Conservation (phyloP, 1,139 yeast species). For the Martiniozyma asiatica region DNA sequence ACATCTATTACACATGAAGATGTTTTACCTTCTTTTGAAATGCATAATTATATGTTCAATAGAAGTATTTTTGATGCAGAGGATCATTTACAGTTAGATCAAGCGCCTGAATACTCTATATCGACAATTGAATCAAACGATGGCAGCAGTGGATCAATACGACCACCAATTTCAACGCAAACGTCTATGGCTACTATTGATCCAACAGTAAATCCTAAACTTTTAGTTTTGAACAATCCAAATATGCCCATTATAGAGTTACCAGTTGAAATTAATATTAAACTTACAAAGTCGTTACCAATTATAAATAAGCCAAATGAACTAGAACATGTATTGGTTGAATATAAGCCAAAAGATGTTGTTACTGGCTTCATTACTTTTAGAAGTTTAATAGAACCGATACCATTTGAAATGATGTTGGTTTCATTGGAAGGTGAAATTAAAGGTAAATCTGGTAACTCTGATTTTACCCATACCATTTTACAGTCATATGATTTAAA, state of each 20-base stretch:
- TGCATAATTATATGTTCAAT: conserved; percentile 45
- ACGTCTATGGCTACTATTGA: no score
- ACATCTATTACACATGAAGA: no score
- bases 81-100: conserved; percentile 4
- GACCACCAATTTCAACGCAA: no score
- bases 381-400: conserved; percentile 29
- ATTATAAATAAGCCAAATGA: conserved; percentile 19
- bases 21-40: conserved; percentile 51
- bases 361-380: conserved; percentile 41
- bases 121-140: no score
- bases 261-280: conserved; percentile 24
- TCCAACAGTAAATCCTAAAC: conserved; percentile 18
- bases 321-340: conserved; percentile 27
- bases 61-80: conserved; percentile 22
- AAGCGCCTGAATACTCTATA: conserved; percentile 19
- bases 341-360: conserved; percentile 43
- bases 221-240: conserved; percentile 25
- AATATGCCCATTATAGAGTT: conserved; percentile 22
- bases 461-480: conserved; percentile 7
- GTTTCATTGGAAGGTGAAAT: conserved; percentile 44
- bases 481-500: conserved; percentile 29
- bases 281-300: conserved; percentile 27
- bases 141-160: no score
- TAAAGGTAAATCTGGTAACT: conserved; percentile 7
- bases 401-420: conserved; percentile 45